Conservation (phyloP, 345 rosid species). For the Eucalyptus regnans region DNA sequence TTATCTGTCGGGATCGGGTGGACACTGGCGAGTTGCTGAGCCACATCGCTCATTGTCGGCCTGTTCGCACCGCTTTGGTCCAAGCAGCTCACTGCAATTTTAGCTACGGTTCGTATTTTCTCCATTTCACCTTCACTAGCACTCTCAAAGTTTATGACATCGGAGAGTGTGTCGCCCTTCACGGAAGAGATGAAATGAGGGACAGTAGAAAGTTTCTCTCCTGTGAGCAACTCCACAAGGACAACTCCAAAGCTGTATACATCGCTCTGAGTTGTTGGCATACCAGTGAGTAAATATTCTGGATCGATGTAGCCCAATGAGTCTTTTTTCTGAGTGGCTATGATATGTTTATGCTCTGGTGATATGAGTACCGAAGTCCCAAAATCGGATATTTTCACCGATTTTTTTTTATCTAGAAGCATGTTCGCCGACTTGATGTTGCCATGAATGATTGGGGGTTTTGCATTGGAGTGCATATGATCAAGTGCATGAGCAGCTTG, state of each 20-base stretch:
- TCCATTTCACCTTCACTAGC: not conserved
- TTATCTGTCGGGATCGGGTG: not conserved
- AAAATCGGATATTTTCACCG: not conserved
- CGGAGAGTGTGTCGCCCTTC: not conserved
- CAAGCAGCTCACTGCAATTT: not conserved
- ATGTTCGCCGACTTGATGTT: not conserved
- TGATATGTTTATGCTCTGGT: not conserved
- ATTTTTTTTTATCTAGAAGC: fast-evolving
- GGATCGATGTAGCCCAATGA: not conserved
- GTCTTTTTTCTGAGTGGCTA: not conserved
- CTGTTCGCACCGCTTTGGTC: not conserved
- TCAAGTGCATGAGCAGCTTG: not conserved
- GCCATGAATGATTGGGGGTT: not conserved
- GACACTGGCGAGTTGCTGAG: not conserved
- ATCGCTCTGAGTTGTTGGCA: not conserved
- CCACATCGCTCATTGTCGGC: not conserved
- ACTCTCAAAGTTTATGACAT: not conserved
- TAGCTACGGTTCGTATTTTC: not conserved
- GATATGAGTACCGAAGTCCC: not conserved
- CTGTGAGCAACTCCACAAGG: not conserved
- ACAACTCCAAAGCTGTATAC: not conserved
- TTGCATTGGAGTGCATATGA: not conserved
- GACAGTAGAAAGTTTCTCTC: not conserved
- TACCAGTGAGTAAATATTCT: not conserved
- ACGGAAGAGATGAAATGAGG: not conserved